phyloP scores from a whole-genome alignment of 2,329 filamentous ascomycete genomes.

The Fusarium oxysporum region DNA sequence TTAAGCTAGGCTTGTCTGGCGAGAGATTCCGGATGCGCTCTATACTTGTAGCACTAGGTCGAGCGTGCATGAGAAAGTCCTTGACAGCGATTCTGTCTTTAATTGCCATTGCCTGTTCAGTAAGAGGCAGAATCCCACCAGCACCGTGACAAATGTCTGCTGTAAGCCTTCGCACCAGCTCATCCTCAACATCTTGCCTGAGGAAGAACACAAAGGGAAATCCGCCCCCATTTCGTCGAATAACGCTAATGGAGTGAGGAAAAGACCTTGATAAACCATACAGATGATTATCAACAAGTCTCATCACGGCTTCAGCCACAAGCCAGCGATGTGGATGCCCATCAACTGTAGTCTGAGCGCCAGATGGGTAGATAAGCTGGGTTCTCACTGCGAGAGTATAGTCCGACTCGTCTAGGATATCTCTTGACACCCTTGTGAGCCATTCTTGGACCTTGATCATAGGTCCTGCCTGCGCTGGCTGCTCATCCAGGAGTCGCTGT shows the following conservation, averaged over 20 bases:
- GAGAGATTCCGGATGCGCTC: constrained; percentile 29
- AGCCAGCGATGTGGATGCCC: constrained; percentile 66
- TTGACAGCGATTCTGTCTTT: constrained; percentile 44
- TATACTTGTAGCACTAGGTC: constrained; percentile 16
- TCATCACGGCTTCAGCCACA: constrained; percentile 56
- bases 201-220: constrained; percentile 67
- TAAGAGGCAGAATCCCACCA: constrained; percentile 41
- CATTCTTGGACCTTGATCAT: constrained; percentile 66
- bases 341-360: constrained; percentile 62
- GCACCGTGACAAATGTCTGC: constrained; percentile 36
- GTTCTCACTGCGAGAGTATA: constrained; percentile 66
- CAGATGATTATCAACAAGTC: constrained; percentile 56
- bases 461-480: constrained; percentile 54
- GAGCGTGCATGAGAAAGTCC: constrained; percentile 36
- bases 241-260: constrained; percentile 54
- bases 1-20: constrained; percentile 38
- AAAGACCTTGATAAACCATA: constrained; percentile 51
- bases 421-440: constrained; percentile 63
- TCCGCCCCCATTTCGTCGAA: constrained; percentile 28
- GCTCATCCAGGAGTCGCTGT: constrained; percentile 65
- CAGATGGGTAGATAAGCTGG: constrained; percentile 69
- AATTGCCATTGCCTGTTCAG: constrained; percentile 24
- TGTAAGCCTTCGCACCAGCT: constrained; percentile 48
- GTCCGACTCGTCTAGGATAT: constrained; percentile 75
- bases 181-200: constrained; percentile 58